Evolutionary conservation across 2,329 filamentous ascomycete genomes (phyloP), one percentile per base, ranked within the genome.

Genomic region (Xylariaceae sp.): DNA sequence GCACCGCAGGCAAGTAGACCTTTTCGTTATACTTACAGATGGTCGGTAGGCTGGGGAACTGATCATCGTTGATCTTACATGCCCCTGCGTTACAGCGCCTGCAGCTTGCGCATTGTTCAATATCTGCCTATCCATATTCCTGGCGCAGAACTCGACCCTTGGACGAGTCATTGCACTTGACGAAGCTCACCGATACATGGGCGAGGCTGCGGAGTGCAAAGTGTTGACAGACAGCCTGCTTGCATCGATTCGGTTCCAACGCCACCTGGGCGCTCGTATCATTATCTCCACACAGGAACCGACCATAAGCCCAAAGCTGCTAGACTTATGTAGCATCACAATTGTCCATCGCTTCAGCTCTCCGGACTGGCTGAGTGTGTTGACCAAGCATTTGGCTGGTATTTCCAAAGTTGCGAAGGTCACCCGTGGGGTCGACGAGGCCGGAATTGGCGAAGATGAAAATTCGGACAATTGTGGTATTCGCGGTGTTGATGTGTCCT

Each of bases 121-220:
- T 49, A 85, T 91, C 39, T 86, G 82, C 18, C 72, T 92, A 1
- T 76, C 76, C 2, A 70, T 88, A 0, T 89, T 89, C 63, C 68
- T 89, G 0, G 80, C 86, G 54, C 74, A 81, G 44, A 68, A 76
- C 0, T 58, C 67, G 0, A 67, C 66, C 0, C 63, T 76, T 0
- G 82, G 85, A 0, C 77, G 83, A 4, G 74, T 91, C 36, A 70
- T 92, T 13, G 86, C 86, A 0, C 72, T 92, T 0, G 88, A 92
- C 57, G 87, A 92, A 65, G 88, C 88, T 0, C 88, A 94, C 65
- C 91, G 91, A 71, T 89, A 85, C 65, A 83, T 89, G 78, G 80
- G 76, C 12, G 72, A 74, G 0, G 78, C 78, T 0, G 67, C 74
- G 0, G 82, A 85, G 39, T 79, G 80, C 1, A 66, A 71, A 2